phyloP scores from a whole-genome alignment of 2,329 filamentous ascomycete genomes.

The Aspergillus melleus region DNA sequence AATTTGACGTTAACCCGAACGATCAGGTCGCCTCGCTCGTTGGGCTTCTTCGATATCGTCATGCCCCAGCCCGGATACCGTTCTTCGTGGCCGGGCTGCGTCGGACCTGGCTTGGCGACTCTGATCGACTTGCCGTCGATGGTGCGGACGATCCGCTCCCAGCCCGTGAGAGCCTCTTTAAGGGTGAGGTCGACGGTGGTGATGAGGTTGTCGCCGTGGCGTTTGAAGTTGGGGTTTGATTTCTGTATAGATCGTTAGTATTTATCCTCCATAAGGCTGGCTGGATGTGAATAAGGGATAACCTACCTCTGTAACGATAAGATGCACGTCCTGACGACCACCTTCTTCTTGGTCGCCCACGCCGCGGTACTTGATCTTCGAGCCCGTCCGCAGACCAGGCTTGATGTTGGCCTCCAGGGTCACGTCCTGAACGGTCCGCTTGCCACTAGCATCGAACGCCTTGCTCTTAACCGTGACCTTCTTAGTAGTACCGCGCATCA shows the following conservation, averaged over 20 bases:
- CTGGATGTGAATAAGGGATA: background rate
- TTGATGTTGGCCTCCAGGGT: constrained; percentile 95
- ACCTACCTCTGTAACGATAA: constrained; percentile 88
- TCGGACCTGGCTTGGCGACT: constrained; percentile 79
- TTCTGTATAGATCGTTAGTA: constrained; percentile 63
- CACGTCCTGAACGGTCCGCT: constrained; percentile 82
- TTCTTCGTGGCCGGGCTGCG: constrained; percentile 79
- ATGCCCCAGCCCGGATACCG: constrained; percentile 85
- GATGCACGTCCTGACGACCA: constrained; percentile 91
- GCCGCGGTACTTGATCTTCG: constrained; percentile 96
- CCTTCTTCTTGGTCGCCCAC: constrained; percentile 98
- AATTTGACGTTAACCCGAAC: constrained; percentile 92
- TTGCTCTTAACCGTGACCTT: constrained; percentile 99
- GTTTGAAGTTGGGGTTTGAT: constrained; percentile 78
- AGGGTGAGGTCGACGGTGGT: constrained; percentile 78
- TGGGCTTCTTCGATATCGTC: constrained; percentile 89
- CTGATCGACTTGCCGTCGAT: constrained; percentile 87
- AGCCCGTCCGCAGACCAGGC: constrained; percentile 90
- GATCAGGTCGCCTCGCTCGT: constrained; percentile 80
- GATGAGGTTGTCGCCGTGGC: constrained; percentile 84
- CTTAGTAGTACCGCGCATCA: constrained; percentile 85
- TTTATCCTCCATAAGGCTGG: background rate
- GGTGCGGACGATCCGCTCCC: constrained; percentile 86
- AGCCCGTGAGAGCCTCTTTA: constrained; percentile 93
- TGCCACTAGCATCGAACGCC: constrained; percentile 80